Base-by-base conservation (phyloP, 495 filamentous ascomycete genomes). In the Bryoglossum gracile region DNA sequence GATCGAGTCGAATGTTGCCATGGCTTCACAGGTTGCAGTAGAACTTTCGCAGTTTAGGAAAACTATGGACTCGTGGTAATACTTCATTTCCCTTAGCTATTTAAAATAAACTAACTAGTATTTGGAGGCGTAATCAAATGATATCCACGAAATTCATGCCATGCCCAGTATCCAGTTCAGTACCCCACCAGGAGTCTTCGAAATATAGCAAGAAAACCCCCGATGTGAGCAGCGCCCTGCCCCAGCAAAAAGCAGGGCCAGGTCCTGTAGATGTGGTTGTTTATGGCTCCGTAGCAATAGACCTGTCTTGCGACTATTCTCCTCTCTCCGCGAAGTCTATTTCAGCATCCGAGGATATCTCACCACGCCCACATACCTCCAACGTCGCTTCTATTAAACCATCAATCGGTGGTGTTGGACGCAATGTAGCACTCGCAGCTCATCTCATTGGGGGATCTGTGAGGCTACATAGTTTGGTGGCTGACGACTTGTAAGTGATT, bases 371-470 rank as follows among this genome's bases (percentile, higher is more conserved):
- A 1, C 76, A 90, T 44, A 96, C 91, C 1, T 98, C 92, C 6
- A 98, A 97, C 62, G 86, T 86, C 34, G 78, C 88, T 34, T 60
- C 69, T 13, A 94, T 95, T 50, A 75, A 60, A 16, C 88, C 94
- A 59, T 83, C 84, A 5, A 71, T 96, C 19, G 92, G 92, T 8
- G 92, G 92, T n/a, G 92, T 97, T 2, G 92, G 84, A n/a, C 80
- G 86, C 61, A 98, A 98, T 58, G 83, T 96, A 24, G 87, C 92
- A 2, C 73, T 84, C 38, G 89, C 91, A 3, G 76, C 84, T 4
- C 83, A 86, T 58, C 67, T 63, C 22, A 60, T 66, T 19, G 71
- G 69, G 43, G 67, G 60, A 21, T 52, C 59, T 0, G 72, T 81
- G 16, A 72, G 77, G 8, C 80, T 95, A 26, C 89, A 82, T 67